These are phyloP conservation scores for Vitis amurensis DNA, from an alignment of 164 flowering plant species.

Conservation along the genomic window DNA sequence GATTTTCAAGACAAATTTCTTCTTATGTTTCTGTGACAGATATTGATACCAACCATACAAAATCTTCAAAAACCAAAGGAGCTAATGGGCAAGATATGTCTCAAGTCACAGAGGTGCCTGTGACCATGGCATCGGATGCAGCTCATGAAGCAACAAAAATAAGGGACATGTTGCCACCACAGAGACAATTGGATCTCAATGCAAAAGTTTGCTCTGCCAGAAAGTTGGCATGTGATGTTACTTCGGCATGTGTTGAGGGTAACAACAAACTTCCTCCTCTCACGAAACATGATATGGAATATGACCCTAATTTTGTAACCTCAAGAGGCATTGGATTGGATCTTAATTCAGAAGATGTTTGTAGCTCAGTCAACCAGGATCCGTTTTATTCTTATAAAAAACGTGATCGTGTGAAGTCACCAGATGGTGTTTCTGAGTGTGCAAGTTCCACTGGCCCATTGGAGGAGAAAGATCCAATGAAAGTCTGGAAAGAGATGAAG, in stretches of 20 bases:
- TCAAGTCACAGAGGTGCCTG: constrained; percentile 23
- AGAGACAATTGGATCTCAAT: constrained; percentile 35
- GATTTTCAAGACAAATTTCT: neutral
- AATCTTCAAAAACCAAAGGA: constrained; percentile 10
- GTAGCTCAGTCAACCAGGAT: constrained; percentile 42
- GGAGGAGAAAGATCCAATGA: constrained; percentile 58
- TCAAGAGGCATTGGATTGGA: constrained; percentile 44
- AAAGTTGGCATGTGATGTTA: constrained; percentile 6
- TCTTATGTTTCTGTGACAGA: constrained; percentile 11
- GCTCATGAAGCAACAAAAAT: constrained; percentile 16
- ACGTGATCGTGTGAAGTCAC: constrained; percentile 31
- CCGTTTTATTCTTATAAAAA: constrained; percentile 33
- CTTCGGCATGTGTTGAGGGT: constrained; percentile 12
- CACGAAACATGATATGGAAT: constrained; percentile 15
- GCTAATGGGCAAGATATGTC: constrained; percentile 21
- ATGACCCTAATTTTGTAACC: constrained; percentile 10
- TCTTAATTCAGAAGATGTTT: constrained; percentile 50
- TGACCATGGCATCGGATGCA: constrained; percentile 15
- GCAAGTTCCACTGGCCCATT: constrained; percentile 59
- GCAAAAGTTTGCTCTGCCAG: constrained; percentile 16
- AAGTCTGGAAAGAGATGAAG: constrained; percentile 81
- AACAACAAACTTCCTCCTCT: constrained; percentile 4
- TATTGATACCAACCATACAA: neutral
- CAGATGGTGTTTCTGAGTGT: constrained; percentile 55
- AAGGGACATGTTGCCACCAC: constrained; percentile 8